phyloP scores from a whole-genome alignment of 345 rosid species.

The Dipteronia dyeriana region DNA sequence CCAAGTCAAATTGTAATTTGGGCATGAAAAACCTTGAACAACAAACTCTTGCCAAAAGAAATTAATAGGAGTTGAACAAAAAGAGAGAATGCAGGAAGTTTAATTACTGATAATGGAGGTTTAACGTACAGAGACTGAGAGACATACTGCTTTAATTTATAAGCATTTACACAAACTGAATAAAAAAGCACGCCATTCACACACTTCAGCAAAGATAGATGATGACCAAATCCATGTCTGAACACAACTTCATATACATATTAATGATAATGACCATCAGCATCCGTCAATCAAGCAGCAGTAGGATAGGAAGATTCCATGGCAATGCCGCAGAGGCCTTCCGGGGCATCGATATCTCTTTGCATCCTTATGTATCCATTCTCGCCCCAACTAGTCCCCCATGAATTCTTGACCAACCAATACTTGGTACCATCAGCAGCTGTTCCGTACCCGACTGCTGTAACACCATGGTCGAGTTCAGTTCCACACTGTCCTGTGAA shows the following conservation, averaged over 20 bases:
- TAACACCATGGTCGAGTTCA: slow-evolving; percentile 22
- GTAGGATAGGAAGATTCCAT: slow-evolving; percentile 23
- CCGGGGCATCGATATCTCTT: slow-evolving; percentile 16
- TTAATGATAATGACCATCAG: too few relatives aligned
- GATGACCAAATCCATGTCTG: not conserved
- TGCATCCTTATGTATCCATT: slow-evolving; percentile 27
- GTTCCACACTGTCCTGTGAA: slow-evolving; percentile 27
- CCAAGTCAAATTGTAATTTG: too few relatives aligned
- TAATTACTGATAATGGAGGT: not conserved
- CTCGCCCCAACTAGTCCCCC: slow-evolving; percentile 26
- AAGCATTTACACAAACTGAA: slow-evolving; percentile 12
- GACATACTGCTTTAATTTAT: not conserved
- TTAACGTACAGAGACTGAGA: not conserved
- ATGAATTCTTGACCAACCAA: slow-evolving; percentile 35
- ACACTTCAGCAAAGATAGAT: not conserved
- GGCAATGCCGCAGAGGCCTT: slow-evolving; percentile 29
- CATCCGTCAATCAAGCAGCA: not conserved
- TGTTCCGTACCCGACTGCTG: slow-evolving; percentile 24
- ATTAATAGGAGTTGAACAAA: not conserved
- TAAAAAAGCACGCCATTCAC: not conserved
- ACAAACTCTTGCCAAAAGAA: not conserved
- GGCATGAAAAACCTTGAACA: too few relatives aligned
- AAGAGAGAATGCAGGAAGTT: not conserved
- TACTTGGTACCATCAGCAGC: slow-evolving; percentile 20
- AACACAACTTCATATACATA: not conserved